Conservation (phyloP, 192 early-diverging fungal genomes). For the Rhizoclosmatium sp. region DNA sequence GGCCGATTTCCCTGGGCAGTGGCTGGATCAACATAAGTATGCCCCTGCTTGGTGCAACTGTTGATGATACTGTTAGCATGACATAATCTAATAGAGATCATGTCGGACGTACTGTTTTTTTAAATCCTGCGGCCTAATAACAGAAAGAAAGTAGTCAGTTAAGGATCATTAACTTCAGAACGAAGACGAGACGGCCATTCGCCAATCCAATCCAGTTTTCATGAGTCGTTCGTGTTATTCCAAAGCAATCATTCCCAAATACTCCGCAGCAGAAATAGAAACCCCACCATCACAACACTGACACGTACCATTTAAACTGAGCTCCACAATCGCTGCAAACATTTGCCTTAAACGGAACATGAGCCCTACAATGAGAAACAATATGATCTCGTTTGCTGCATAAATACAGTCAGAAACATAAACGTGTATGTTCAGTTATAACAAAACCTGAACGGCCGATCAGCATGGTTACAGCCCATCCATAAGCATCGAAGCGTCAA, state of each 20-base stretch:
- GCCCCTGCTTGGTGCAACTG: conserved; percentile 17
- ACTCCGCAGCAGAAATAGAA: neutral
- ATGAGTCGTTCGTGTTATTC: neutral
- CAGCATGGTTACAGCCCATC: conserved; percentile 29
- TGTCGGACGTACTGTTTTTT: conserved; percentile 5
- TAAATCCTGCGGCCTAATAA: conserved; percentile 34
- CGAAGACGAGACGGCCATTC: neutral
- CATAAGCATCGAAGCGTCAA: conserved; percentile 81
- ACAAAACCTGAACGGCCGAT: conserved; percentile 9
- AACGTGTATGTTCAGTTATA: neutral
- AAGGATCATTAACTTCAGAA: neutral
- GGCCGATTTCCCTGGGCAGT: neutral
- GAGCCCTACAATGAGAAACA: conserved; percentile 70
- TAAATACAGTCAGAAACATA: neutral
- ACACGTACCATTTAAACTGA: conserved; percentile 34
- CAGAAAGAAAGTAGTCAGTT: neutral
- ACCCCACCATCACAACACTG: neutral
- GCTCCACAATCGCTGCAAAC: conserved; percentile 59
- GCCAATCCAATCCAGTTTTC: neutral
- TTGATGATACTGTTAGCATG: conserved; percentile 2
- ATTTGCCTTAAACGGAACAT: conserved; percentile 89
- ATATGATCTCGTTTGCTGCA: conserved; percentile 23
- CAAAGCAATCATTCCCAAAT: neutral
- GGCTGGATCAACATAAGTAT: conserved; percentile 19
- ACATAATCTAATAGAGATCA: neutral